Base-by-base conservation (phyloP, 495 filamentous ascomycete species). In the Podospora appendiculata region DNA sequence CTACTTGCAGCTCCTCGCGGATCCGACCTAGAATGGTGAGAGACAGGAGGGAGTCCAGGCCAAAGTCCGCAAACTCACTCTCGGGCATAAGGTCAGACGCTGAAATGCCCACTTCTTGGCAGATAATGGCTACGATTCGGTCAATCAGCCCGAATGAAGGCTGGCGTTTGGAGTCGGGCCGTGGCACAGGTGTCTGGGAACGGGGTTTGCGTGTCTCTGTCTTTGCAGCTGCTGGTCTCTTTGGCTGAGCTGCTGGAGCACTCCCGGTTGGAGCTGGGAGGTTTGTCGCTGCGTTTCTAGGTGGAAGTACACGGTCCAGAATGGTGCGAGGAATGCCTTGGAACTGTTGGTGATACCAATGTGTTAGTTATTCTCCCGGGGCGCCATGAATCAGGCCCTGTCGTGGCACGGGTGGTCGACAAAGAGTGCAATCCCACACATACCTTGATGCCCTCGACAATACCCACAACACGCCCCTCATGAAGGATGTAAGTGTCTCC, bases 401-500 rank as follows among this genome's bases (percentile, higher is more conserved):
- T 5, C 5, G 25, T 5, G 2, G 25, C 5, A 25, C 5, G 25
- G 5, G 25, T 25, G 25, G 25, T 25, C 25, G 25, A 25, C 25
- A 25, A 25, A 25, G 25, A 25, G 2, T 25, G 25, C 2, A 5
- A 25, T 25, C 5, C 25, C 25, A 25, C 2, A 25, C 25, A 25
- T 25, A 25, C 25, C 25, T 25, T 25, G 61, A 82, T 65, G 52
- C 73, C 70, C 4, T 75, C 78, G 33, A 67, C 63, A 18, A 79
- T 59, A 44, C 71, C 79, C 49, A 83, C 73, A 53, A 86, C 72
- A 58, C 68, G 77, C 16, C 84, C 77, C 44, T 79, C 82, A 50
- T 86, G 81, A 49, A 83, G 86, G 41, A 87, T 66, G 44, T 83
- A 85, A 39, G 82, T 78, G 53, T 88, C 81, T 45, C 85, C 81